Conservation (phyloP, 2,329 filamentous ascomycete genomes). For the Seiridium unicorne region DNA sequence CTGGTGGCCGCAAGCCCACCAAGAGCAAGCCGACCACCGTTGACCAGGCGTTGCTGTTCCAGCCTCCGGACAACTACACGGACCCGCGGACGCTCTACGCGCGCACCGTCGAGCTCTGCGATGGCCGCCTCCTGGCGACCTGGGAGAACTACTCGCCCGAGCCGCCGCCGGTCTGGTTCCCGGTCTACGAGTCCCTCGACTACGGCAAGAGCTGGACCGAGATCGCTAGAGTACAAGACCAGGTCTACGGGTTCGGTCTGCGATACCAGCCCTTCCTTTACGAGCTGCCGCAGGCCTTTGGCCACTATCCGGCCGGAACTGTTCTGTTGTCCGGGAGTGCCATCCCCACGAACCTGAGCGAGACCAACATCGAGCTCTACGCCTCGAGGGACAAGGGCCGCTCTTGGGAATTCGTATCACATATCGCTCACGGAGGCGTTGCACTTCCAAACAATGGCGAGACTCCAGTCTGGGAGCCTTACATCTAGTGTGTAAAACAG, state of each 20-base stretch:
- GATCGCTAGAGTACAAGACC: conserved; percentile 61
- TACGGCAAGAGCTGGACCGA: conserved; percentile 60
- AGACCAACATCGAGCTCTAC: conserved; percentile 69
- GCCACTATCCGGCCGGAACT: conserved; percentile 59
- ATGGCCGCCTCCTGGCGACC: conserved; percentile 48
- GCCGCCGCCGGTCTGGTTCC: conserved; percentile 54
- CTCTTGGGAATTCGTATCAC: conserved; percentile 67
- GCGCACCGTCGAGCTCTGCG: conserved; percentile 40
- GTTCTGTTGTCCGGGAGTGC: conserved; percentile 61
- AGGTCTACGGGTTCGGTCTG: conserved; percentile 62
- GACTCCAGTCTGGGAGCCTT: conserved; percentile 66
- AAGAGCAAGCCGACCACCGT: background rate
- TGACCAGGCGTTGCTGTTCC: conserved; percentile 28
- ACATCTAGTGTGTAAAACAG: conserved; percentile 40
- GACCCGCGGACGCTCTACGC: conserved; percentile 43
- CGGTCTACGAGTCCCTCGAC: conserved; percentile 52
- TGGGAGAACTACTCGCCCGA: conserved; percentile 58
- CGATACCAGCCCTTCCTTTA: conserved; percentile 71
- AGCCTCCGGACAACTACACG: conserved; percentile 41
- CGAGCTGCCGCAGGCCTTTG: conserved; percentile 57
- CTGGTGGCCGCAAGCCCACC: too few relatives aligned
- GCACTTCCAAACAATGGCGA: conserved; percentile 58
- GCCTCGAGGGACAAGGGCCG: conserved; percentile 58
- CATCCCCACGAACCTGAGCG: conserved; percentile 57
- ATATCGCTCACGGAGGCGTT: conserved; percentile 62